Base-by-base conservation (phyloP, 2,329 filamentous ascomycete species). In the Fusarium anthophilum region DNA sequence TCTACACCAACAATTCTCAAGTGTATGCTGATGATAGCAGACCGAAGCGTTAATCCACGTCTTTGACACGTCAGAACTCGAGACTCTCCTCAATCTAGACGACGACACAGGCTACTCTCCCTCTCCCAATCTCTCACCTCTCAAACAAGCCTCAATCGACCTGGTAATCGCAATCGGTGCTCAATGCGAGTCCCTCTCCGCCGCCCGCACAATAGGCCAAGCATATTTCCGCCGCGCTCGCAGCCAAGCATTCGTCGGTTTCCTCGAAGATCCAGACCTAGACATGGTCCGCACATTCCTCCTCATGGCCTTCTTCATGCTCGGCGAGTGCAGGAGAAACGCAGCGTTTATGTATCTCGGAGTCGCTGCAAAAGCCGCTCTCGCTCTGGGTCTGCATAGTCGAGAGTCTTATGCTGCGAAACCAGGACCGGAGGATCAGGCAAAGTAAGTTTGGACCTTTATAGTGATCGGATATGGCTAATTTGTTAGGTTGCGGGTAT, bases 221-320 rank as follows among this genome's bases (percentile, higher is more conserved):
- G 70, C 68, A 1, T 86, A 85, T 62, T 89, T 89, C 65, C 83
- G 83, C 5, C 83, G 83, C 28, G 87, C 86, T 2, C 77, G 76
- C 22, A 66, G 57, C 17, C 64, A 61, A 15, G 74, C 71, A 2
- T 79, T 79, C n/a, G 45, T 68, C 10, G 72, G 68, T 1, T 77
- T 79, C 28, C 77, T 79, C 1, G 73, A 79, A 32, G 77, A 79
- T 20, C 77, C 77, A 4, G 76, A 78, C 24, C 38, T 79, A 2
- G 75, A 79, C 13, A 76, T 79, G 74, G 75, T 79, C 4, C 65
- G 76, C 12, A 66, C 70, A 0, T 79, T 79, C 32, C 58, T 79
- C 7, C 73, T 94, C 81, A 93, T 94, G 83, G 93, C 90, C 13
- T 92, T 92, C 22, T 94, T 92, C 86, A 91, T 94, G 83, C 88